A percentile compares a stretch with the other conserved stretches of the same genome.
These are phyloP conservation scores for Phytopythium montanum DNA, from an alignment of 352 stramenopile species.

Conservation along the genomic window DNA sequence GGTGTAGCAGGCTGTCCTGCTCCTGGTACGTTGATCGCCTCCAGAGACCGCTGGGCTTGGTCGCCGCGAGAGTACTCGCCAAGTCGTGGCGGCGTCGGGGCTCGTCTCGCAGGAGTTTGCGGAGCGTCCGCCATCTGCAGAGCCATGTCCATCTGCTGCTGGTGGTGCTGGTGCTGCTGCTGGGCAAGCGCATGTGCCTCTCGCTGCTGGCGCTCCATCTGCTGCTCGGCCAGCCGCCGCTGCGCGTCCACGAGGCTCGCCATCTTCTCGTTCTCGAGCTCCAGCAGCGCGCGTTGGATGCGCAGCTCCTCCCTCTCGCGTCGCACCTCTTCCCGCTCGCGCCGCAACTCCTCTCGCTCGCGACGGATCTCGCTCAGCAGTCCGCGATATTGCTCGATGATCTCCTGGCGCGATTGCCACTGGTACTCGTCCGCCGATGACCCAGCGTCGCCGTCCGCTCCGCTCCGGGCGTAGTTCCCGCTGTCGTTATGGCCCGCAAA, in stretches of 20 bases:
- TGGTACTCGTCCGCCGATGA: conserved; percentile 18
- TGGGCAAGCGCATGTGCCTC: conserved; percentile 10
- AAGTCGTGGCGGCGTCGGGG: conserved; percentile 3
- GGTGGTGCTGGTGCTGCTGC: conserved; percentile 12
- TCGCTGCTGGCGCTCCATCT: conserved; percentile 32
- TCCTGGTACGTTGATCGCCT: conserved; percentile 17
- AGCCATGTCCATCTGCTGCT: conserved; percentile 16
- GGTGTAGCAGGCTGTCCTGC: conserved; percentile 14
- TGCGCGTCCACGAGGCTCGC: conserved; percentile 55
- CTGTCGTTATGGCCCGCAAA: neutral
- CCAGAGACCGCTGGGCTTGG: conserved; percentile 22
- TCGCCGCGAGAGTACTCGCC: conserved; percentile 19
- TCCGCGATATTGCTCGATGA: conserved; percentile 63
- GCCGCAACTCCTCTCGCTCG: conserved; percentile 67
- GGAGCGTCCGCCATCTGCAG: conserved; percentile 6
- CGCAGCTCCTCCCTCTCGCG: conserved; percentile 74
- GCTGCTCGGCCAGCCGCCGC: conserved; percentile 50
- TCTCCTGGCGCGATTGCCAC: conserved; percentile 15
- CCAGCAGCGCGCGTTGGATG: conserved; percentile 53
- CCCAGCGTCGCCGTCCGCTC: conserved; percentile 11
- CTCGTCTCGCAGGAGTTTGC: neutral
- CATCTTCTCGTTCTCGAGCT: conserved; percentile 79
- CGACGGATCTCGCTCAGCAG: conserved; percentile 64
- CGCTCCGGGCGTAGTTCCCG: neutral
- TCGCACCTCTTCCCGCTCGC: conserved; percentile 62